phyloP scores from a whole-genome alignment of 2,329 filamentous ascomycete species.

The Talaromyces piceae region DNA sequence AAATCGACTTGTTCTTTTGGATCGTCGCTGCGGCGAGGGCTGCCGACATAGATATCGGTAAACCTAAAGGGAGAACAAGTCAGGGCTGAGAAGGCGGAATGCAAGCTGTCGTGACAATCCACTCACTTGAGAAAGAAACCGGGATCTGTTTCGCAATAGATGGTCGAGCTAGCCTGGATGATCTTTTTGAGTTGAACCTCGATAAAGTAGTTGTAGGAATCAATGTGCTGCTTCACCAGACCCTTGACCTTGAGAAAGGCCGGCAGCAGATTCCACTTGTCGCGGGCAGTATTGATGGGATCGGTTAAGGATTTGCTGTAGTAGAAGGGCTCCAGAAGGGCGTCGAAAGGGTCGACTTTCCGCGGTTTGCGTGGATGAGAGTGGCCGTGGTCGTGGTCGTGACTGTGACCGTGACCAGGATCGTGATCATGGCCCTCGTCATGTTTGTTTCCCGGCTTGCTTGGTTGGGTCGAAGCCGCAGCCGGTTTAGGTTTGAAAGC shows the following conservation, averaged over 20 bases:
- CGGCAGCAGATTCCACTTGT: conserved; percentile 95
- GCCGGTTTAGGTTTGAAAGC: conserved; percentile 20
- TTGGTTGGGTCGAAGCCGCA: conserved; percentile 19
- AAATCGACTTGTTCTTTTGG: conserved; percentile 44
- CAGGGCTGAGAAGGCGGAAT: not conserved
- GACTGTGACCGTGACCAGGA: conserved; percentile 12
- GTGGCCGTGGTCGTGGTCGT: conserved; percentile 16
- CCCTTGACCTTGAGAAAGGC: conserved; percentile 98
- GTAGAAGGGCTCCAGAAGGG: conserved; percentile 62
- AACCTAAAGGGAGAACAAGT: conserved; percentile 39
- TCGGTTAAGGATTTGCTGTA: conserved; percentile 61
- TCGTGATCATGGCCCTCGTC: too few relatives aligned
- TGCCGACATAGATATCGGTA: conserved; percentile 80
- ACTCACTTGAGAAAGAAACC: conserved; percentile 76
- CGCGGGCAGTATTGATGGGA: conserved; percentile 61
- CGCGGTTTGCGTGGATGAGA: conserved; percentile 19
- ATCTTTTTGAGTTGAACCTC: conserved; percentile 97
- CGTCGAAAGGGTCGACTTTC: conserved; percentile 46
- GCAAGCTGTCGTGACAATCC: not conserved
- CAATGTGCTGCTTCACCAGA: conserved; percentile 93
- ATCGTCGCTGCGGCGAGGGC: conserved; percentile 70
- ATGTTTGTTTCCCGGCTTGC: conserved; percentile 15
- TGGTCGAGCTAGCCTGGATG: conserved; percentile 78
- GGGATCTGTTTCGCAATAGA: conserved; percentile 86
- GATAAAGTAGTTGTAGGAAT: conserved; percentile 98